phyloP scores from a whole-genome alignment of 2,329 filamentous ascomycete genomes.

The Verticillium tricorpus region DNA sequence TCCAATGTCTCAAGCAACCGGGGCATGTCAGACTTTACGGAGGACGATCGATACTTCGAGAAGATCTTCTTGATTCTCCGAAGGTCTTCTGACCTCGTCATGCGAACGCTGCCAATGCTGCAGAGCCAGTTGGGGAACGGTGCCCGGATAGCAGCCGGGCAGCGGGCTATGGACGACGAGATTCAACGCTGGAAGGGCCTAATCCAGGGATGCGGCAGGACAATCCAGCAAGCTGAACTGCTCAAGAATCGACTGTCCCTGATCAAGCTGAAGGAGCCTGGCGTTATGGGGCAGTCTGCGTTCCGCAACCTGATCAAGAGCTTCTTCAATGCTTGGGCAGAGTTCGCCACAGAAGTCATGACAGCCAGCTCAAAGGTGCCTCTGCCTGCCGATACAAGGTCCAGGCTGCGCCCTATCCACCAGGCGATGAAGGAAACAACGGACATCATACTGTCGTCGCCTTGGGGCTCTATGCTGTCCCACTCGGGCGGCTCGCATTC shows the following conservation, averaged over 20 bases:
- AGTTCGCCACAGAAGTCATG: constrained; percentile 59
- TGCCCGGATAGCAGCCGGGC: constrained; percentile 58
- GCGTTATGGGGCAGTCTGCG: constrained; percentile 57
- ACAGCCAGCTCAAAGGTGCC: constrained; percentile 45
- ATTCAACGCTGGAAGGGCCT: constrained; percentile 65
- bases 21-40: constrained; percentile 55
- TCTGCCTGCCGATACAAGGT: constrained; percentile 63
- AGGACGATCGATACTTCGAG: constrained; percentile 80
- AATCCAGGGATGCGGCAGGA: constrained; percentile 65
- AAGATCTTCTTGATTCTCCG: constrained; percentile 74
- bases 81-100: constrained; percentile 67
- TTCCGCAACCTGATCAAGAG: constrained; percentile 71
- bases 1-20: constrained; percentile 48
- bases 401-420: constrained; percentile 75
- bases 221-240: constrained; percentile 68
- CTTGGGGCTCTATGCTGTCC: constrained; percentile 45
- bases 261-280: constrained; percentile 82
- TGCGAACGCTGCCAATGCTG: constrained; percentile 66
- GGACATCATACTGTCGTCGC: constrained; percentile 60
- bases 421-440: constrained; percentile 77
- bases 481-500: constrained; percentile 13
- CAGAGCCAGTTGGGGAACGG: constrained; percentile 61
- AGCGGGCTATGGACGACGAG: constrained; percentile 54
- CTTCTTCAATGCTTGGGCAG: constrained; percentile 67
- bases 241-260: constrained; percentile 68